phyloP scores from a whole-genome alignment of 2,329 filamentous ascomycete species.

The Xylaria sp. region DNA sequence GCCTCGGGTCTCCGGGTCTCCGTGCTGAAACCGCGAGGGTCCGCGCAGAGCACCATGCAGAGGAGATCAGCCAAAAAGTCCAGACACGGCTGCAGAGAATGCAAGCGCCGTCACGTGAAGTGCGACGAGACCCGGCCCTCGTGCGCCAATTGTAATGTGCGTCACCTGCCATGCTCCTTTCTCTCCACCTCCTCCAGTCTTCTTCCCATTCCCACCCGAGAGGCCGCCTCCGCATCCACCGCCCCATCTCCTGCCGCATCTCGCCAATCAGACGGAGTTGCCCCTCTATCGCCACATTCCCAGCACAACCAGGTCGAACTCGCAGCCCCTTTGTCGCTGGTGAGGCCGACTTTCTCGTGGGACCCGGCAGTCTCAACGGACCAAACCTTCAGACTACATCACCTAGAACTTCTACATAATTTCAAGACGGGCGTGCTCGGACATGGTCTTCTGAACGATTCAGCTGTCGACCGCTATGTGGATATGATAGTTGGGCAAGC shows the following conservation, averaged over 20 bases:
- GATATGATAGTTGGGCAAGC: conserved; percentile 33
- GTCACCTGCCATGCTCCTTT: conserved; percentile 46
- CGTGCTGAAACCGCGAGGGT: neutral
- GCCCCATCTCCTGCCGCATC: neutral
- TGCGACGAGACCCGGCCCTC: conserved; percentile 50
- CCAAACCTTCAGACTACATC: conserved; percentile 44
- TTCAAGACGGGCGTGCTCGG: conserved; percentile 37
- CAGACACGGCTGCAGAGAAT: conserved; percentile 32
- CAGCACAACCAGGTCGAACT: neutral
- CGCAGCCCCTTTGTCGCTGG: neutral
- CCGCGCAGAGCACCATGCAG: neutral
- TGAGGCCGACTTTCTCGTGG: neutral
- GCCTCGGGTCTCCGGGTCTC: too few relatives aligned
- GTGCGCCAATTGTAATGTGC: conserved; percentile 48
- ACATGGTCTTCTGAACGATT: conserved; percentile 20
- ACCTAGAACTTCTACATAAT: conserved; percentile 48
- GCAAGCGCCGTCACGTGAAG: conserved; percentile 34
- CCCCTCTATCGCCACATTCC: neutral
- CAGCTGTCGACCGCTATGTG: conserved; percentile 31
- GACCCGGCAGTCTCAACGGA: neutral
- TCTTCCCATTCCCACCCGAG: conserved; percentile 15
- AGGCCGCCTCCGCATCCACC: neutral
- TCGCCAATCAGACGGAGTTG: neutral
- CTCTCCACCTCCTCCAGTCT: neutral
- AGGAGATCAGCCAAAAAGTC: conserved; percentile 28